Percentiles rank a stretch among this genome's conserved stretches.
Conservation (phyloP, 1,284 basidiomycete genomes). For the Serendipita sp. region DNA sequence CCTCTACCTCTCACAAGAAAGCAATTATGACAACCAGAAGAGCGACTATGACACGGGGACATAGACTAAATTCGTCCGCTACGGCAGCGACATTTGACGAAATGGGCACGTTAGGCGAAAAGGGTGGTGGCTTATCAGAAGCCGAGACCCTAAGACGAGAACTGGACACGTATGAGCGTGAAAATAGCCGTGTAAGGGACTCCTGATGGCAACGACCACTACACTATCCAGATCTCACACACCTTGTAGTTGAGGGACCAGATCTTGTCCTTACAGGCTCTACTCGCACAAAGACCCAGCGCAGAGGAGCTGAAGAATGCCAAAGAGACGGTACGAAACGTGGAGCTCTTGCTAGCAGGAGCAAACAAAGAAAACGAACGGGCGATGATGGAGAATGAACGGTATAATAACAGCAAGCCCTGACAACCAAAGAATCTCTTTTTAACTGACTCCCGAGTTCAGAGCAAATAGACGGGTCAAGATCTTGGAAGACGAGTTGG, state of each 20-base stretch:
- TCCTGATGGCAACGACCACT: not conserved
- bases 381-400: not conserved
- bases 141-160: not conserved
- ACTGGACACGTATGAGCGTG: not conserved
- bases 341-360: not conserved
- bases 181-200: not conserved
- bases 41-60: not conserved
- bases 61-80: not conserved
- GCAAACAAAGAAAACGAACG: conserved; percentile 4
- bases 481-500: not conserved
- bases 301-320: not conserved
- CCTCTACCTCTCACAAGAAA: not conserved
- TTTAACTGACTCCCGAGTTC: not conserved
- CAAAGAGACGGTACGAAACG: not conserved
- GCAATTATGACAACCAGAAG: conserved; percentile 1
- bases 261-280: not conserved
- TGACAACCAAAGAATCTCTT: not conserved
- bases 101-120: not conserved
- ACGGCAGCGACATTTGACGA: not conserved
- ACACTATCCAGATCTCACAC: not conserved
- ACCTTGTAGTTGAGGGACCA: not conserved
- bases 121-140: not conserved
- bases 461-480: not conserved
- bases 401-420: not conserved
- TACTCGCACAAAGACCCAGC: not conserved